A percentile compares a stretch with the other conserved stretches of the same genome.
phyloP scores from a whole-genome alignment of 495 filamentous ascomycete species.

The Amphirosellinia nigrospora region DNA sequence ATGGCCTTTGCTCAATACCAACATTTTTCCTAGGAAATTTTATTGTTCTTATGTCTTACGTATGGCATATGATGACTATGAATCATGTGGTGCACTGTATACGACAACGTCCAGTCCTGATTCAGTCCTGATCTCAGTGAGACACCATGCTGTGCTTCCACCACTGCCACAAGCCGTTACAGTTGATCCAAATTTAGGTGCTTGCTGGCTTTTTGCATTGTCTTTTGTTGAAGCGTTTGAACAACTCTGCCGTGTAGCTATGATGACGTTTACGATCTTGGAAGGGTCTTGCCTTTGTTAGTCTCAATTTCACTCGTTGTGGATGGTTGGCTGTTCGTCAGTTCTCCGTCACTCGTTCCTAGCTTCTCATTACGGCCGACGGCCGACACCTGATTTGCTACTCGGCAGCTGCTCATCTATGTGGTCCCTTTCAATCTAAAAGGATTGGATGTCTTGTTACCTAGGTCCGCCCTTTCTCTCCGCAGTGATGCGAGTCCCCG shows the following conservation, averaged over 20 bases:
- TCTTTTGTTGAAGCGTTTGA: not conserved
- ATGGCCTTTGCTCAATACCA: not conserved
- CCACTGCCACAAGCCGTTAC: not conserved
- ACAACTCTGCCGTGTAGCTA: not conserved
- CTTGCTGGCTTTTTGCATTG: slow-evolving; percentile 1
- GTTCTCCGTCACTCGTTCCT: not conserved
- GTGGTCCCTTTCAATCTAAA: not conserved
- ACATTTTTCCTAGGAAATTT: not conserved
- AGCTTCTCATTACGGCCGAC: not conserved
- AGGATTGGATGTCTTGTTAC: not conserved
- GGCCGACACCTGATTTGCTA: slow-evolving; percentile 7
- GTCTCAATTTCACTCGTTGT: not conserved
- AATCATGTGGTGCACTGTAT: not conserved
- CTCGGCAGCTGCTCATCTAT: not conserved
- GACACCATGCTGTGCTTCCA: slow-evolving; percentile 5
- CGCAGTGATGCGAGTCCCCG: slow-evolving; percentile 4
- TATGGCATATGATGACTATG: not conserved
- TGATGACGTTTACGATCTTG: not conserved
- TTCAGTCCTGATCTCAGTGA: not conserved
- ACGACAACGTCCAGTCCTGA: not conserved
- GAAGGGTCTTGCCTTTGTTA: not conserved
- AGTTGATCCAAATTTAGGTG: no score
- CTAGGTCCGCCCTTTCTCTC: not conserved
- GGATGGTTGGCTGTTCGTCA: not conserved
- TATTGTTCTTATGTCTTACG: not conserved